phyloP scores from a whole-genome alignment of 2,329 filamentous ascomycete genomes.

The Aspergillus floridensis region DNA sequence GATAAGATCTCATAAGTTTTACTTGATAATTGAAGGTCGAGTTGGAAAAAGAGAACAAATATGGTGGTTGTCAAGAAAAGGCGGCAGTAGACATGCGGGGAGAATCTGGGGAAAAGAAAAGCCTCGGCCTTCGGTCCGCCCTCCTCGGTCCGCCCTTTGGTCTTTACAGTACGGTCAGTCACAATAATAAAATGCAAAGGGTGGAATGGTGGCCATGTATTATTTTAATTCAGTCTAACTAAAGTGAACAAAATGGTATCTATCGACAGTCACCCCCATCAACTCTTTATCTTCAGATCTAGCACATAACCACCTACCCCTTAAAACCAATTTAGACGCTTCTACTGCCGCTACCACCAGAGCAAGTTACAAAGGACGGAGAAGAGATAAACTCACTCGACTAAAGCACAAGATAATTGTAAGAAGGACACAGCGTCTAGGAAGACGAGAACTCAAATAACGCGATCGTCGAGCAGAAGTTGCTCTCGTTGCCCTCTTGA shows the following conservation, averaged over 20 bases:
- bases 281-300: not conserved
- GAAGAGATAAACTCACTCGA: not conserved
- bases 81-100: not conserved
- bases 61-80: not conserved
- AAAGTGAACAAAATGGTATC: not conserved
- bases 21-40: not conserved
- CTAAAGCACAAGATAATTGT: not conserved
- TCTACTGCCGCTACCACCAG: not conserved
- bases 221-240: not conserved
- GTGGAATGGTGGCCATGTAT: not conserved
- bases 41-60: not conserved
- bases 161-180: not conserved
- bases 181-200: not conserved
- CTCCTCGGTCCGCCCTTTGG: not conserved
- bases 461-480: constrained; percentile 46
- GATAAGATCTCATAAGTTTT: not conserved
- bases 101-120: not conserved
- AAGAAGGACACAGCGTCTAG: not conserved
- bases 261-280: not conserved
- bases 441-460: constrained; percentile 38
- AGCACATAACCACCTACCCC: not conserved
- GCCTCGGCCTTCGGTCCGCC: not conserved
- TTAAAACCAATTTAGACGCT: not conserved
- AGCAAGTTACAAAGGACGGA: not conserved
- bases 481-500: constrained; percentile 42